Conservation (phyloP, 208 protist genomes). For the Leptomonas pyrrhocoris region DNA sequence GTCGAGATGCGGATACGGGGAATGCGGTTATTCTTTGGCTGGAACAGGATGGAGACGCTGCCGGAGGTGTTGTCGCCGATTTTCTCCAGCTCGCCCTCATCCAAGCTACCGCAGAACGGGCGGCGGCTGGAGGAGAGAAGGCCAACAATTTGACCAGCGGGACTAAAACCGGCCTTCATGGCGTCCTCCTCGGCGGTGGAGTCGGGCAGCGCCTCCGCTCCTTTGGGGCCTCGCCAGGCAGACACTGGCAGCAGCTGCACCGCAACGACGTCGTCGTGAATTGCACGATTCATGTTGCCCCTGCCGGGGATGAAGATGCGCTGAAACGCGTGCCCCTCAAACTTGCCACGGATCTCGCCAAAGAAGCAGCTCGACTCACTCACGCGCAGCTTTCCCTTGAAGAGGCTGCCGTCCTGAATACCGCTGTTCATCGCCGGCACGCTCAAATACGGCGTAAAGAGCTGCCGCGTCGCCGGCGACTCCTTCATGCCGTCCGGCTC, state of each 20-base stretch:
- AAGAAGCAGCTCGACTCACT: conserved; percentile 87
- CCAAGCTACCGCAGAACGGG: conserved; percentile 88
- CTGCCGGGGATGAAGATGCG: conserved; percentile 79
- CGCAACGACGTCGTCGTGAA: conserved; percentile 85
- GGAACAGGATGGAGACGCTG: conserved; percentile 83
- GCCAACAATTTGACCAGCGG: conserved; percentile 76
- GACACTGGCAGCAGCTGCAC: conserved; percentile 70
- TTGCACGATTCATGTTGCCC: conserved; percentile 86
- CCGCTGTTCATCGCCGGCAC: conserved; percentile 54
- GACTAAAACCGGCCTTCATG: conserved; percentile 53
- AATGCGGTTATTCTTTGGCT: conserved; percentile 88
- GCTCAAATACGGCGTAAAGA: conserved; percentile 68
- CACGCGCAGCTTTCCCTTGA: conserved; percentile 80
- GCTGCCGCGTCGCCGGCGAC: conserved; percentile 30
- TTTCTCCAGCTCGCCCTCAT: conserved; percentile 71
- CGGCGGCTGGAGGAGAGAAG: conserved; percentile 68
- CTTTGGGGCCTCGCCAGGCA: conserved; percentile 44
- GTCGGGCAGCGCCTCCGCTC: conserved; percentile 23
- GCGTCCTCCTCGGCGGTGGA: conserved; percentile 63
- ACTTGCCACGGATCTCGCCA: conserved; percentile 87
- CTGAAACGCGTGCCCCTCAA: conserved; percentile 75
- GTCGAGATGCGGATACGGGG: conserved; percentile 90
- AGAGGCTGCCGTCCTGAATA: conserved; percentile 58
- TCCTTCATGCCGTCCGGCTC: conserved; percentile 79
- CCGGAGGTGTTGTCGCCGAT: conserved; percentile 44